Evolutionary conservation across 2,329 filamentous ascomycete species (phyloP).

Genomic region (Periconia digitata): DNA sequence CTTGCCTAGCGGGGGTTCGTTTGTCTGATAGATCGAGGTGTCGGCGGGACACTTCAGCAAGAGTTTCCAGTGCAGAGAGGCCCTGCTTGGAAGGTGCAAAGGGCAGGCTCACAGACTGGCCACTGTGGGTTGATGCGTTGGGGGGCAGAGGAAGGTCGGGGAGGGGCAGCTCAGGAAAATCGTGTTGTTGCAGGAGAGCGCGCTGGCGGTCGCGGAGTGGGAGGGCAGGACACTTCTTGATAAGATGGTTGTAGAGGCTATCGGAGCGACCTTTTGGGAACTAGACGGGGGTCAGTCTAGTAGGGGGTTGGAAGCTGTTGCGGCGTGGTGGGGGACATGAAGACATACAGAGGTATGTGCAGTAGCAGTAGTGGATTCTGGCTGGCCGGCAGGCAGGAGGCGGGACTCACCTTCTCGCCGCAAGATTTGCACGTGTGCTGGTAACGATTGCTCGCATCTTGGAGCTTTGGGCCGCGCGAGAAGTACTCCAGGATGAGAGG

Average conservation of each 20-base stretch:
- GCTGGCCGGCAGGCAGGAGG: neutral
- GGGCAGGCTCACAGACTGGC: constrained; percentile 43
- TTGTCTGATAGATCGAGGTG: constrained; percentile 59
- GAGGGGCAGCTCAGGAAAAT: constrained; percentile 61
- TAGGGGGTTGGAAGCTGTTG: too few relatives aligned
- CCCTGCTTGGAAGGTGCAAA: constrained; percentile 56
- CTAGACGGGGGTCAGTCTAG: constrained; percentile 35
- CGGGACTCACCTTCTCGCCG: constrained; percentile 64
- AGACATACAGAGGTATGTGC: too few relatives aligned
- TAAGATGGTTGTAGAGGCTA: constrained; percentile 76
- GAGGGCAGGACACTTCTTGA: constrained; percentile 83
- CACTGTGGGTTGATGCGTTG: constrained; percentile 21
- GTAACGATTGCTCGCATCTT: constrained; percentile 89
- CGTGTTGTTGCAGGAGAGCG: constrained; percentile 71
- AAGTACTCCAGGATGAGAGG: constrained; percentile 86
- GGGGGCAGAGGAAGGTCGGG: constrained; percentile 41
- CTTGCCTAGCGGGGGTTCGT: constrained; percentile 41
- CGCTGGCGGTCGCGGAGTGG: constrained; percentile 73
- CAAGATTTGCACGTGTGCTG: constrained; percentile 88
- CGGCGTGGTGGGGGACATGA: too few relatives aligned
- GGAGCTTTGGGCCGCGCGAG: constrained; percentile 79
- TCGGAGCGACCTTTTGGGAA: constrained; percentile 90
- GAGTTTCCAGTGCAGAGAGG: constrained; percentile 80
- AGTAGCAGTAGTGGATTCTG: too few relatives aligned
- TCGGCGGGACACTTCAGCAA: constrained; percentile 85